phyloP scores from a whole-genome alignment of 2,329 filamentous ascomycete species.

The Alternaria sp. region DNA sequence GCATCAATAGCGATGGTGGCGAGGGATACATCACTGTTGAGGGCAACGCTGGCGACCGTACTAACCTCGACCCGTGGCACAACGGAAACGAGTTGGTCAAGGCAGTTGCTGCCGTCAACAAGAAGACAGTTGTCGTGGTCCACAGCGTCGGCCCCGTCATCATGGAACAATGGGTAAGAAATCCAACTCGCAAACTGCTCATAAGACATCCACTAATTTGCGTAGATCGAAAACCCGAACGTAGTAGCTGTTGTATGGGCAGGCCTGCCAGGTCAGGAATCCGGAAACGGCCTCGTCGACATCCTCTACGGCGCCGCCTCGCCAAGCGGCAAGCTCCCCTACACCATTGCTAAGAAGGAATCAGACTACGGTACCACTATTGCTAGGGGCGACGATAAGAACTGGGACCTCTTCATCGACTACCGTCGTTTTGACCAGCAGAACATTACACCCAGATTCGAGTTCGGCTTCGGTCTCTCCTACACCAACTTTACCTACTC shows the following conservation, averaged over 20 bases:
- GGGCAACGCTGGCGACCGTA: constrained; percentile 55
- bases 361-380: constrained; percentile 42
- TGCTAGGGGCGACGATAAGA: constrained; percentile 23
- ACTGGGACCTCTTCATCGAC: constrained; percentile 55
- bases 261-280: constrained; percentile 48
- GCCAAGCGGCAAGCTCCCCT: constrained; percentile 65
- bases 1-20: constrained; percentile 56
- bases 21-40: constrained; percentile 59
- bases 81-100: constrained; percentile 52
- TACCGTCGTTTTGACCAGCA: constrained; percentile 53
- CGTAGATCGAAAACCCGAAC: constrained; percentile 41
- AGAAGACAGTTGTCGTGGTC: constrained; percentile 49
- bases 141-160: constrained; percentile 48
- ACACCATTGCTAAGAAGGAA: constrained; percentile 45
- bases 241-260: constrained; percentile 50
- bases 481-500: constrained; percentile 54
- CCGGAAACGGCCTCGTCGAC: constrained; percentile 55
- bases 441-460: constrained; percentile 50
- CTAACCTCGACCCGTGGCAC: constrained; percentile 56
- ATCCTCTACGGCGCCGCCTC: constrained; percentile 53
- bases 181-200: neutral
- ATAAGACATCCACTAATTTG: neutral
- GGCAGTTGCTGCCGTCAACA: constrained; percentile 45
- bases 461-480: constrained; percentile 55
- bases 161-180: constrained; percentile 36